Percentiles rank a stretch among this genome's conserved stretches.
Conservation (phyloP, 352 stramenopile species). For the Elongisporangium prolatum region DNA sequence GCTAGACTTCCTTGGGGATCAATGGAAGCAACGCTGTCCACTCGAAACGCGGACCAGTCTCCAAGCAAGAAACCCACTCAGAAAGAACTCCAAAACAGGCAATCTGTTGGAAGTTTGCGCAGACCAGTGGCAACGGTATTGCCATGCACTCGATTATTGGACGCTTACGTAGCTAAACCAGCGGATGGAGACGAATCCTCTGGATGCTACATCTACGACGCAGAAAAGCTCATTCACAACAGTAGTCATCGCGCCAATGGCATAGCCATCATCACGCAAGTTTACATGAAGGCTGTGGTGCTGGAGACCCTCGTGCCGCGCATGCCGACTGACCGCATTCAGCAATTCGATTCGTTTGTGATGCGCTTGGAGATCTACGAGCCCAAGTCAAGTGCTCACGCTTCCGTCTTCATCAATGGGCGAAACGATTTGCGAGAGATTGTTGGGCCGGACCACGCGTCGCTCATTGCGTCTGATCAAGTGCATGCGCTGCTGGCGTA, state of each 20-base stretch:
- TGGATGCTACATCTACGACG: conserved; percentile 42
- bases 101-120: neutral
- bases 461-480: conserved; percentile 31
- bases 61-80: neutral
- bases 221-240: conserved; percentile 49
- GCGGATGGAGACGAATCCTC: neutral
- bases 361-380: conserved; percentile 60
- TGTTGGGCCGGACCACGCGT: conserved; percentile 43
- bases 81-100: neutral
- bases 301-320: conserved; percentile 17
- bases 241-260: conserved; percentile 57
- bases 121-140: neutral
- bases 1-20: conserved; percentile 26
- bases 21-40: conserved; percentile 16
- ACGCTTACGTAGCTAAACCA: neutral
- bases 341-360: conserved; percentile 48
- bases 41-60: neutral
- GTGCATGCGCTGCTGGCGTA: conserved; percentile 46
- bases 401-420: conserved; percentile 24
- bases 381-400: conserved; percentile 28
- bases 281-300: conserved; percentile 49
- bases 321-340: conserved; percentile 39
- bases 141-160: neutral
- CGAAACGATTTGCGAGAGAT: conserved; percentile 50
- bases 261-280: conserved; percentile 44